Conservation (phyloP, 768 basidiomycete genomes). For the Cubamyces lactineus region DNA sequence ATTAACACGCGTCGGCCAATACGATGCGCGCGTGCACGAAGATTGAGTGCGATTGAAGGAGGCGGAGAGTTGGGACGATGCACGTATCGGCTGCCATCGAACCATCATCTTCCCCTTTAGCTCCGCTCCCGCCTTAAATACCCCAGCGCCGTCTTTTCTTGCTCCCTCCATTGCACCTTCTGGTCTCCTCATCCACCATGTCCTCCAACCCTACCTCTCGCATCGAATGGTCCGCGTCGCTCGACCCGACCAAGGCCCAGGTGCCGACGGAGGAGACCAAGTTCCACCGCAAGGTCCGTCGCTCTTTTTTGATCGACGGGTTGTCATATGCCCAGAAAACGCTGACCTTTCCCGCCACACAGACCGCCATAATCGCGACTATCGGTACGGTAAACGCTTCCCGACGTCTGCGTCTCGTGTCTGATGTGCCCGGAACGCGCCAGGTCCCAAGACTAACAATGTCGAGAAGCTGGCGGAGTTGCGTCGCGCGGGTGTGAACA, state of each 20-base stretch:
- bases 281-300: constrained; percentile 82
- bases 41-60: not conserved
- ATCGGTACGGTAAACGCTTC: constrained; percentile 66
- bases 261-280: constrained; percentile 80
- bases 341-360: constrained; percentile 10
- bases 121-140: constrained; percentile 23
- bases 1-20: constrained; percentile 5
- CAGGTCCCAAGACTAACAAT: constrained; percentile 93
- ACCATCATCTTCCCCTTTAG: constrained; percentile 25
- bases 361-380: constrained; percentile 99
- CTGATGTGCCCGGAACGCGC: constrained; percentile 18
- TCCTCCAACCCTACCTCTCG: constrained; percentile 60
- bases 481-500: constrained; percentile 92
- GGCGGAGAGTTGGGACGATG: not conserved
- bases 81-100: constrained; percentile 26
- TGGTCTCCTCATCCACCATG: constrained; percentile 26
- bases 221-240: constrained; percentile 89
- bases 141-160: constrained; percentile 19
- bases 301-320: constrained; percentile 27
- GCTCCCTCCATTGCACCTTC: constrained; percentile 14
- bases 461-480: constrained; percentile 87
- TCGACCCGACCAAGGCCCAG: constrained; percentile 73
- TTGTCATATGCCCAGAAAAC: constrained; percentile 7
- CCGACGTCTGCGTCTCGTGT: constrained; percentile 11
- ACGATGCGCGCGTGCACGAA: not conserved